A percentile compares a stretch with the other conserved stretches of the same genome.
These are phyloP conservation scores for Kentomonas sorsogonicus DNA, from an alignment of 208 protist genomes.

Conservation along the genomic window DNA sequence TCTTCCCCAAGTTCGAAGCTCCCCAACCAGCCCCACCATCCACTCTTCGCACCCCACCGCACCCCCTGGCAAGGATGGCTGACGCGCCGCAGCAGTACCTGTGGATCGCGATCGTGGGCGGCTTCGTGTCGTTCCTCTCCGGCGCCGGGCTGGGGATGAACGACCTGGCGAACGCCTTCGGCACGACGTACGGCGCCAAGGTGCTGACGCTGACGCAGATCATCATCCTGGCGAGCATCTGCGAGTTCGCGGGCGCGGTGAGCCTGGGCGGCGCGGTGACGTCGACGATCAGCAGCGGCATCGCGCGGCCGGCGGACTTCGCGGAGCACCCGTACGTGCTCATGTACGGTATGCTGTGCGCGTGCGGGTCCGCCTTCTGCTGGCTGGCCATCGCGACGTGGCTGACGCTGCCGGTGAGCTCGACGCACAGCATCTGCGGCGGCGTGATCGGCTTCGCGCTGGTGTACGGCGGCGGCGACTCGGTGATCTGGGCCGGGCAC, in stretches of 20 bases:
- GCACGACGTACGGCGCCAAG: constrained; percentile 55
- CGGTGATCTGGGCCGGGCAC: constrained; percentile 32
- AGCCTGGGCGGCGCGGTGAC: constrained; percentile 39
- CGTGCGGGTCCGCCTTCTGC: constrained; percentile 26
- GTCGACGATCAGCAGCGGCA: constrained; percentile 43
- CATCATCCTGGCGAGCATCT: constrained; percentile 54
- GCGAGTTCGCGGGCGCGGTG: constrained; percentile 57
- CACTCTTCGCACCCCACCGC: no score
- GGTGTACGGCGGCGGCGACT: constrained; percentile 40
- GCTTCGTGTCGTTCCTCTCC: constrained; percentile 46
- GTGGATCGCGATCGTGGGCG: constrained; percentile 28
- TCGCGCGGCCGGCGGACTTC: constrained; percentile 32
- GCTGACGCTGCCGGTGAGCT: constrained; percentile 43
- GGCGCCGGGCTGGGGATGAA: constrained; percentile 69
- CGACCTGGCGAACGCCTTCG: constrained; percentile 79
- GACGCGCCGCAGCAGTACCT: constrained; percentile 15
- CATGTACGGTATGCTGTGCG: constrained; percentile 65
- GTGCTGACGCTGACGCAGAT: constrained; percentile 49
- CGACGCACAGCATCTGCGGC: constrained; percentile 63
- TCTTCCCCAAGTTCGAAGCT: no score
- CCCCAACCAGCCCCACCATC: no score
- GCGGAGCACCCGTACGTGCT: constrained; percentile 32
- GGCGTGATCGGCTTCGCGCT: constrained; percentile 58
- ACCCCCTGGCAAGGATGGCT: no score
- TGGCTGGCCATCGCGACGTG: constrained; percentile 48